phyloP scores from a whole-genome alignment of 768 basidiomycete species.

The Collybia mongolica region DNA sequence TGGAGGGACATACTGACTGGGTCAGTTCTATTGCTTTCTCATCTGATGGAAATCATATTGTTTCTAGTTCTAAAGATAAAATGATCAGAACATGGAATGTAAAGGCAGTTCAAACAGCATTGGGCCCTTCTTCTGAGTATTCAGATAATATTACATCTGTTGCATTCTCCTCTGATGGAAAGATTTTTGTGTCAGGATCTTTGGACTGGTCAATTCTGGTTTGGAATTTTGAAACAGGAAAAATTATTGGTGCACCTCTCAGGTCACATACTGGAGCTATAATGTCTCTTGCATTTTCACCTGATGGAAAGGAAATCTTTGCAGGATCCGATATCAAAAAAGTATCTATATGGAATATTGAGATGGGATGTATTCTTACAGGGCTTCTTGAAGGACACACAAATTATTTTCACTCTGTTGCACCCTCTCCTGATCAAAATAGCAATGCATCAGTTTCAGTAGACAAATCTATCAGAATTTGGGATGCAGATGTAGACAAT shows the following conservation, averaged over 20 bases:
- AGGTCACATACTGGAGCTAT: not conserved
- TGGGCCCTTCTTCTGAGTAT: constrained; percentile 15
- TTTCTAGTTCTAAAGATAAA: not conserved
- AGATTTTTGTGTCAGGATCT: not conserved
- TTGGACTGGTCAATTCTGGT: not conserved
- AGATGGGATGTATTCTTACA: not conserved
- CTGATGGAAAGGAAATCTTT: not conserved
- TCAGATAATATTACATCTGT: constrained; percentile 9
- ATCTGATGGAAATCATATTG: not conserved
- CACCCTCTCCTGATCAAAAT: not conserved
- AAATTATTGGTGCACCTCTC: not conserved
- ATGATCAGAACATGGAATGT: not conserved
- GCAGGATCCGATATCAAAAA: not conserved
- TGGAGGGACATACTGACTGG: not conserved
- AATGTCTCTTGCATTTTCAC: not conserved
- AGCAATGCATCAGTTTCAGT: not conserved
- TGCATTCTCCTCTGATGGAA: constrained; percentile 1
- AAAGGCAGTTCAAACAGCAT: no score
- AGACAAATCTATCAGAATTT: not conserved
- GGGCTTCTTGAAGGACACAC: constrained; percentile 18
- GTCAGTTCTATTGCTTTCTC: not conserved
- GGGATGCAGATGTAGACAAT: not conserved
- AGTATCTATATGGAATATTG: not conserved
- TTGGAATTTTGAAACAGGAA: not conserved
- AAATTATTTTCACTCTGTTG: constrained; percentile 8